Evolutionary conservation across 1,284 basidiomycete genomes (phyloP), one percentile per base, ranked within the genome.

Genomic region (Fomitopsis palustris): DNA sequence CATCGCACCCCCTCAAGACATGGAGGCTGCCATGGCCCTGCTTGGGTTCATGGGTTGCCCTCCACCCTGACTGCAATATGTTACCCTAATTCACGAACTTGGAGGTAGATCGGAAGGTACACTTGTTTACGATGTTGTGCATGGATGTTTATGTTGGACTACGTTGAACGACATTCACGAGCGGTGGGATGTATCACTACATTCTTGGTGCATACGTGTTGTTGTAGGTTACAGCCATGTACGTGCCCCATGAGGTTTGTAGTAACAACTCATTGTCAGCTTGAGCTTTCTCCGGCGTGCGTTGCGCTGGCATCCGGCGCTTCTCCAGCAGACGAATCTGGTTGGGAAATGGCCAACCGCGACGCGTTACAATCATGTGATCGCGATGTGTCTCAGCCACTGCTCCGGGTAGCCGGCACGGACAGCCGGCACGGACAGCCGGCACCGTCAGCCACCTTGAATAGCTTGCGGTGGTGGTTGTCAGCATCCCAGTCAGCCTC

Each of bases 21-120:
- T 80, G 55, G 78, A 81, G 66, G 78, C 79, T 0, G 78, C 78
- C 17, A 77, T 79, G 64, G 73, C 74, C 1, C 69, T 80, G 16
- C 66, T 79, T 39, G 76, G 70, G 38, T 79, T 79, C 69, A 77
- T 72, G 65, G 62, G 64, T n/a, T 60, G 61, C 5, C 61, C 61
- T 38, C 41, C 62, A 25, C 58, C 33, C 55, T 49, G 17, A 23
- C 53, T 41, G 53, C 35, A 37, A 37, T 51, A 37, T 29, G 29
- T 23, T 21, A 19, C 49, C 10, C 17, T 35, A 29, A 17, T 21
- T 52, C 3, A 27, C 45, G 27, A 47, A 27, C 19, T 21, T 21
- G 49, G 31, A 37, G 33, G 29, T n/a, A 52, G 10, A n/a, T 12
- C n/a, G 49, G 19, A 52, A 52, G 49, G 49, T 52, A 37, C 43